Evolutionary conservation across 148 eudicot species (phyloP).

Genomic region (Arctostaphylos glauca): DNA sequence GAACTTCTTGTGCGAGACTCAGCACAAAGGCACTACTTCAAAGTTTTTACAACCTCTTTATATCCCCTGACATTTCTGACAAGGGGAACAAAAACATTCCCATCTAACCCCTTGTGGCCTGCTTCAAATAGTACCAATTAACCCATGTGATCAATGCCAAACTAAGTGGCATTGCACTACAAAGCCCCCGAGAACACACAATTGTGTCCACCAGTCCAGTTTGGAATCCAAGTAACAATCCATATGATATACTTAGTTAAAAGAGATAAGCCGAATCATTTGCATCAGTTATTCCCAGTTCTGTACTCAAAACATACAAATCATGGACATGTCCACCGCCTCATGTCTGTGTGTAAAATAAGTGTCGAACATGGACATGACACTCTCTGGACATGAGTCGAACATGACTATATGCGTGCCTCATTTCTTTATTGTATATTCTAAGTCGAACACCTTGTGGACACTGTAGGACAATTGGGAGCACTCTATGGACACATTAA

Average conservation of each 20-base stretch:
- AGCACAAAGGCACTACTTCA: not conserved
- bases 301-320: too few species aligned
- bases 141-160: not conserved
- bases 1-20: not conserved
- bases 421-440: too few species aligned
- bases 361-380: too few species aligned
- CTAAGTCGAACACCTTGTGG: too few species aligned
- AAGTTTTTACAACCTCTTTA: not conserved
- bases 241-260: not conserved
- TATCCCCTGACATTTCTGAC: not conserved
- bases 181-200: not conserved
- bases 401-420: too few species aligned
- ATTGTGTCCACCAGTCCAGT: not conserved
- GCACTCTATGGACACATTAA: too few species aligned
- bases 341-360: too few species aligned
- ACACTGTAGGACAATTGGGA: too few species aligned
- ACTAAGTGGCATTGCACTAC: not conserved
- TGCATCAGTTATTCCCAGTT: not conserved
- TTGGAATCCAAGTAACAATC: not conserved
- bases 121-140: not conserved
- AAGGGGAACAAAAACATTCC: not conserved
- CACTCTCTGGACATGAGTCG: too few species aligned
- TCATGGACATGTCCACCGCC: too few species aligned
- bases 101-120: not conserved
- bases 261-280: not conserved